Conservation (phyloP, 1,284 basidiomycete genomes). For the Ceratobasidium sp. region DNA sequence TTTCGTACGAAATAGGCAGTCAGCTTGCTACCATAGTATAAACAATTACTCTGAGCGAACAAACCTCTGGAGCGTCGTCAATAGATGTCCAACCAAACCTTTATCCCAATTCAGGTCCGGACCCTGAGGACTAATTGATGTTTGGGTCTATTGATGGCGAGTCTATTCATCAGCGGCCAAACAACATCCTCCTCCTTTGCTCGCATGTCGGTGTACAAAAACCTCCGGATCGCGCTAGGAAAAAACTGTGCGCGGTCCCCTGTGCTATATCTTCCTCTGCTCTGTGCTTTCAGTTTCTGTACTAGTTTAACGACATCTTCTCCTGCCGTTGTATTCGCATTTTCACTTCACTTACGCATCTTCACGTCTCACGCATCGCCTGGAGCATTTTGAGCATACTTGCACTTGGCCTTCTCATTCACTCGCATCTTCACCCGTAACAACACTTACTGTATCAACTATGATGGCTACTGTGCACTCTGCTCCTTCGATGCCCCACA, state of each 20-base stretch:
- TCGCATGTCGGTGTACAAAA: slow-evolving; percentile 26
- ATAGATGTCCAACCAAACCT: slow-evolving; percentile 8
- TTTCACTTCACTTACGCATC: background rate
- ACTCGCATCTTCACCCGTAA: background rate
- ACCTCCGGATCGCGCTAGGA: background rate
- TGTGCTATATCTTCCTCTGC: slow-evolving; percentile 22
- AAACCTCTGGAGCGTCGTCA: background rate
- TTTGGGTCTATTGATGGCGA: slow-evolving; percentile 2
- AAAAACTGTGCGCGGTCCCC: slow-evolving; percentile 9
- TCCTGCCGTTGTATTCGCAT: background rate
- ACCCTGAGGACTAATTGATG: background rate
- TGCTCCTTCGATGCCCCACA: slow-evolving; percentile 26
- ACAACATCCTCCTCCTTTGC: slow-evolving; percentile 19
- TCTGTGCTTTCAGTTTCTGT: slow-evolving; percentile 10
- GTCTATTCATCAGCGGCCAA: slow-evolving; percentile 12
- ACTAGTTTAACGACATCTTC: slow-evolving; percentile 1
- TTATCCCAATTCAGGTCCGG: background rate
- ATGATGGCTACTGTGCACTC: slow-evolving; percentile 37
- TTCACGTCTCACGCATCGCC: too few relatives aligned
- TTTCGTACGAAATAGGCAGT: background rate
- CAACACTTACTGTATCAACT: slow-evolving; percentile 6
- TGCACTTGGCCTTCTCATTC: background rate
- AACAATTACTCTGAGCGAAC: background rate
- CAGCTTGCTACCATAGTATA: too few relatives aligned
- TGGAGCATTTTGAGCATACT: too few relatives aligned